Evolutionary conservation across 23 red algal species (phyloP).

Genomic region (Gracilaria caudata): DNA sequence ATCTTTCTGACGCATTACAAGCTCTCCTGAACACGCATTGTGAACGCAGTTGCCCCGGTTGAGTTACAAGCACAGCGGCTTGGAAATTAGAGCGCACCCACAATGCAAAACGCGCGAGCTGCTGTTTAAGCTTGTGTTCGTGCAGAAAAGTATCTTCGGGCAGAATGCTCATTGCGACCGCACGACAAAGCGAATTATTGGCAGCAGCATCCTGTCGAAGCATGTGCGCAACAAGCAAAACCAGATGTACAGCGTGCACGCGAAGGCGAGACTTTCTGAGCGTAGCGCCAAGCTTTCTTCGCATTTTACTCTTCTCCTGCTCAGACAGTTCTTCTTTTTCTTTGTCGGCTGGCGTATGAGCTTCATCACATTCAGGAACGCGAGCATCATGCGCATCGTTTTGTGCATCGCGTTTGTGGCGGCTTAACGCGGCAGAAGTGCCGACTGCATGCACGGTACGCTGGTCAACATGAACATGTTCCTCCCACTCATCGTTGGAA

Average conservation of each 20-base stretch:
- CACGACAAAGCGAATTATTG: constrained; percentile 8
- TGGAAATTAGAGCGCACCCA: constrained; percentile 42
- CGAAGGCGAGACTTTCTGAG: constrained; percentile 31
- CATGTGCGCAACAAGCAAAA: constrained; percentile 33
- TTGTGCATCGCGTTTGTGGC: not conserved
- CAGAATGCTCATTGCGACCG: constrained; percentile 19
- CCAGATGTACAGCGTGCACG: constrained; percentile 40
- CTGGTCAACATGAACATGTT: constrained; percentile 54
- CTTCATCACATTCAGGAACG: not conserved
- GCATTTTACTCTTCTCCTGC: not conserved
- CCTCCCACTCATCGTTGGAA: constrained; percentile 73
- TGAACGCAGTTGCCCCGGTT: not conserved
- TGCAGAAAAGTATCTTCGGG: constrained; percentile 36
- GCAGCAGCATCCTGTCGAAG: constrained; percentile 56
- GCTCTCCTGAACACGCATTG: not conserved
- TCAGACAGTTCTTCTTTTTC: not conserved
- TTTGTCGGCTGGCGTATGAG: not conserved
- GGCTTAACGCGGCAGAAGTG: not conserved
- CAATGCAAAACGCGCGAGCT: constrained; percentile 17
- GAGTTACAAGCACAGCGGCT: constrained; percentile 10
- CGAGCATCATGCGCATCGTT: not conserved
- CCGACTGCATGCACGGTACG: constrained; percentile 22
- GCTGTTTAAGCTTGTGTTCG: constrained; percentile 33
- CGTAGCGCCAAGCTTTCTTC: constrained; percentile 1
- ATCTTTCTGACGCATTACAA: constrained; percentile 32